Percentiles rank a stretch among this genome's conserved stretches.
Evolutionary conservation across 768 basidiomycete species (phyloP).

Genomic region (Suillus plorans): DNA sequence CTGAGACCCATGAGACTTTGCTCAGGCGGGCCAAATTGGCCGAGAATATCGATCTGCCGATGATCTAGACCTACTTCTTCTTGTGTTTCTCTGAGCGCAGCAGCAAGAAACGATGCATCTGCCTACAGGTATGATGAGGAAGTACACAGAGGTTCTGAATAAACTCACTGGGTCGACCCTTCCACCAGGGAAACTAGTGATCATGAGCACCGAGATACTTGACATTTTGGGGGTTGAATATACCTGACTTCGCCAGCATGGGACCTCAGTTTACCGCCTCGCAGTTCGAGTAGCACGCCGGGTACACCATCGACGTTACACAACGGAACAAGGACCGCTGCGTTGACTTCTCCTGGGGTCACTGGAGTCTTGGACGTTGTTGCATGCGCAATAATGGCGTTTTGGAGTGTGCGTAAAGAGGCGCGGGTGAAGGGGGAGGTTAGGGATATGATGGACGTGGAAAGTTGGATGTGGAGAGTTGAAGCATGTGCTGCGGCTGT

Average conservation of each 20-base stretch:
- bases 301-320: constrained; percentile 71
- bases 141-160: background rate
- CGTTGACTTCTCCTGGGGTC: constrained; percentile 40
- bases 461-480: constrained; percentile 3
- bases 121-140: background rate
- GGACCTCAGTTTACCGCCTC: constrained; percentile 58
- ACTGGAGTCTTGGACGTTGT: constrained; percentile 13
- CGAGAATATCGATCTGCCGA: constrained; percentile 58
- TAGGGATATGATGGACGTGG: constrained; percentile 28
- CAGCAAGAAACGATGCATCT: background rate
- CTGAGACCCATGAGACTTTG: constrained; percentile 11
- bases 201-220: background rate
- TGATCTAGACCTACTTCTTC: background rate
- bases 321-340: constrained; percentile 74
- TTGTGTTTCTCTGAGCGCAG: background rate
- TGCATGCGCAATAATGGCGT: background rate
- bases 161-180: constrained; percentile 52
- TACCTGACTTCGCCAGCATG: constrained; percentile 85
- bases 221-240: constrained; percentile 13
- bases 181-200: constrained; percentile 73
- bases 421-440: constrained; percentile 36
- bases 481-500: constrained; percentile 12
- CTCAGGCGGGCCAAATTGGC: constrained; percentile 63
- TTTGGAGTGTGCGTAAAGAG: constrained; percentile 24
- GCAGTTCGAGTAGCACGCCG: constrained; percentile 72